A percentile compares a stretch with the other conserved stretches of the same genome.
Conservation (phyloP, 306 rosid genomes). For the Malus fusca region DNA sequence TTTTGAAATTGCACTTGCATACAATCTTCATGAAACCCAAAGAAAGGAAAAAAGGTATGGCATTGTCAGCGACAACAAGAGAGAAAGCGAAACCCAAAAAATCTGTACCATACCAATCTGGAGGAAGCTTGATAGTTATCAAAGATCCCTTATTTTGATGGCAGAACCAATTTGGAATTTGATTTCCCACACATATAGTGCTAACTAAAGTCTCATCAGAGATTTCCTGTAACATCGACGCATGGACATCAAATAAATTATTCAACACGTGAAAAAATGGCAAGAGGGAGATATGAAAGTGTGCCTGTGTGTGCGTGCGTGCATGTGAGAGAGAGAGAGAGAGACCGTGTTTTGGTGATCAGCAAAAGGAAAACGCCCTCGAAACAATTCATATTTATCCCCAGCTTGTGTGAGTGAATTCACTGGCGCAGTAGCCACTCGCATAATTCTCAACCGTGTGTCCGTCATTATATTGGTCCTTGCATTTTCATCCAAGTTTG, state of each 20-base stretch:
- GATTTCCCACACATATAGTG: neutral
- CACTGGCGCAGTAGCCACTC: neutral
- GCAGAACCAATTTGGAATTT: neutral
- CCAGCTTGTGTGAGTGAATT: too few species aligned
- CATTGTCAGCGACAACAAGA: neutral
- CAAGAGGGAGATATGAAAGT: neutral
- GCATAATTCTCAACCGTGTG: neutral
- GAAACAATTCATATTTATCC: neutral
- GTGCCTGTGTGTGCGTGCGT: too few species aligned
- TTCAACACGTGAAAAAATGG: neutral
- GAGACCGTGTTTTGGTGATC: neutral
- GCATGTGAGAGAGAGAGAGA: neutral
- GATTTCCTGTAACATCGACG: neutral
- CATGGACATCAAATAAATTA: neutral
- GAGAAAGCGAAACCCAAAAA: slow-evolving; percentile 1
- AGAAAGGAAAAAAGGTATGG: too few species aligned
- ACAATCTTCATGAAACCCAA: too few species aligned
- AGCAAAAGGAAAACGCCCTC: neutral
- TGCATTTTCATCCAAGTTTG: neutral
- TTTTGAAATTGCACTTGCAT: neutral
- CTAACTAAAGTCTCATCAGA: neutral
- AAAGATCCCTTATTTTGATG: neutral
- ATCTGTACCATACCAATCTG: neutral
- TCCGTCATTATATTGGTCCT: neutral
- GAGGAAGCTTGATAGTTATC: neutral